Base-by-base conservation (phyloP, 768 basidiomycete genomes). In the Crucibulum laeve region DNA sequence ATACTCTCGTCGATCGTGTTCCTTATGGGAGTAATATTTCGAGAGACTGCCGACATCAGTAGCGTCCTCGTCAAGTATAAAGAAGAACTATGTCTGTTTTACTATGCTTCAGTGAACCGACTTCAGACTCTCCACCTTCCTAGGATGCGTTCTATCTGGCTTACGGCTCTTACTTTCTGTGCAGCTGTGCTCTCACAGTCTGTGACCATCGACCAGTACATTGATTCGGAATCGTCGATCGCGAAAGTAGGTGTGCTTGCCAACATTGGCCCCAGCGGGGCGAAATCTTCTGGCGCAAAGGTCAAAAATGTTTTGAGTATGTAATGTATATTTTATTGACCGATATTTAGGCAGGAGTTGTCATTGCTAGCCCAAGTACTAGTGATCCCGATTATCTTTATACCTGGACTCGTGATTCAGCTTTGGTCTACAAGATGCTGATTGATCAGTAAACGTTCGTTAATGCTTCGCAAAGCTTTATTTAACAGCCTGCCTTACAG, bases 321-420 rank as follows among this genome's bases (percentile, higher is more conserved):
- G 44, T 13, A 11, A 26, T 19, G 18, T n/a, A 32, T n/a, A 44
- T 38, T 1, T 46, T 25, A 25, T 17, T 25, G 15, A 36, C 26
- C 34, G 56, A 47, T 57, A 19, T 43, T 10, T 64, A 74, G 64
- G 55, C 76, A 35, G 80, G 80, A 13, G 58, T 81, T 18, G 79
- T 80, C 38, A 68, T 82, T 43, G 80, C 80, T 2, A 78, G 75
- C 35, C 80, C 80, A 1, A 77, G 70, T 48, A 72, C 66, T 1
- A 47, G 51, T 3, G 56, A 79, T 48, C 79, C 86, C 0, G 56
- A 87, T 59, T 87, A 89, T 50, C 63, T 86, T n/a, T 89, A 72
- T 56, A 79, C 82, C 3, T 91, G 88, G 88, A 76, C 74, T 14
- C 79, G 88, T 40, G 88, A 91, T 62, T 74, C 84, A 30, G 76